A percentile compares a stretch with the other conserved stretches of the same genome.
These are phyloP conservation scores for Annulohypoxylon stygium DNA, from an alignment of 495 filamentous ascomycete genomes.

Conservation along the genomic window DNA sequence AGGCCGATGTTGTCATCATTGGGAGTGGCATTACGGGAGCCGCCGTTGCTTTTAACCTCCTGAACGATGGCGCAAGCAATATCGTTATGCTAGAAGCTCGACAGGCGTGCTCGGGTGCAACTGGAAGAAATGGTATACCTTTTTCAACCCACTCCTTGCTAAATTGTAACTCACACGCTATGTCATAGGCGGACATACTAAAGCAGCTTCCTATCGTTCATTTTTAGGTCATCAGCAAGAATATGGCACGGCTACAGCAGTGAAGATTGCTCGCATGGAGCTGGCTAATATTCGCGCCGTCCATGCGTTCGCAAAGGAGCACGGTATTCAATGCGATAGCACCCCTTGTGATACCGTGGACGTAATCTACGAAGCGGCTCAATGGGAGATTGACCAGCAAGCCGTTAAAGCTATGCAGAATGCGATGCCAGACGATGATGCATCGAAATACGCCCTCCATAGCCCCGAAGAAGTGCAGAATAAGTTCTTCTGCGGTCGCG, in stretches of 20 bases:
- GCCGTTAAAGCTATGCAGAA: constrained; percentile 61
- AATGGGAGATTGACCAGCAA: constrained; percentile 58
- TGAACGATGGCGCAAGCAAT: constrained; percentile 50
- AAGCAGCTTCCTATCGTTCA: constrained; percentile 70
- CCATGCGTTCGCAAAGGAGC: constrained; percentile 64
- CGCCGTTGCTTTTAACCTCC: constrained; percentile 69
- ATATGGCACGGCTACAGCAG: constrained; percentile 59
- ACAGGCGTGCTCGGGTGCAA: constrained; percentile 68
- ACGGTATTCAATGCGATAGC: constrained; percentile 66
- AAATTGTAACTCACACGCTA: neutral
- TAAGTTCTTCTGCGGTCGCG: constrained; percentile 60
- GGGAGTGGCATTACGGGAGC: constrained; percentile 80
- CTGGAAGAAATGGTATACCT: constrained; percentile 68
- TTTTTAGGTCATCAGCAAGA: constrained; percentile 60
- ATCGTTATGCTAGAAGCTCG: constrained; percentile 73
- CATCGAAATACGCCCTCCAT: constrained; percentile 62
- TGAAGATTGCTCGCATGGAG: constrained; percentile 68
- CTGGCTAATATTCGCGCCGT: constrained; percentile 68
- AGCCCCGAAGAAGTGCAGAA: constrained; percentile 59
- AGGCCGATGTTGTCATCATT: constrained; percentile 72
- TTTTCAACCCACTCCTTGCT: neutral
- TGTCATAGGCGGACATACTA: constrained; percentile 70
- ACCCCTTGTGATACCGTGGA: constrained; percentile 68
- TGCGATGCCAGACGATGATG: constrained; percentile 61
- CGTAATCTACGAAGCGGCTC: constrained; percentile 65